Percentiles rank a stretch among this genome's conserved stretches.
Evolutionary conservation across 768 basidiomycete species (phyloP).

Genomic region (Filobasidium floriforme): DNA sequence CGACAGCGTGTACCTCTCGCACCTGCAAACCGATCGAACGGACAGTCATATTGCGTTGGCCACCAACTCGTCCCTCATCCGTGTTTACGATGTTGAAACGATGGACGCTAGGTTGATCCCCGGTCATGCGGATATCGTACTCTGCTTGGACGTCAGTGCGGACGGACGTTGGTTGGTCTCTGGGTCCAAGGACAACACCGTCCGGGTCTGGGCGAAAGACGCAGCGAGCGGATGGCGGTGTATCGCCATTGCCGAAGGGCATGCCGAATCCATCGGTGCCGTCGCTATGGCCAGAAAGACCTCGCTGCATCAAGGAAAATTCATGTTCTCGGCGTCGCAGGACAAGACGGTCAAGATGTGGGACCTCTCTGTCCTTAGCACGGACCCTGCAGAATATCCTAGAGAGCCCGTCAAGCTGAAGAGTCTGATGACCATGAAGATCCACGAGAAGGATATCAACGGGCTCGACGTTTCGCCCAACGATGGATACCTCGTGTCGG

Average conservation of each 20-base stretch:
- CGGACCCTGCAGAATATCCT: conserved; percentile 22
- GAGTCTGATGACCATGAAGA: conserved; percentile 75
- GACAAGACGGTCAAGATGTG: conserved; percentile 98
- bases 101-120: conserved; percentile 77
- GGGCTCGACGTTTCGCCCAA: conserved; percentile 86
- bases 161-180: conserved; percentile 70
- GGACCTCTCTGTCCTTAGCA: conserved; percentile 56
- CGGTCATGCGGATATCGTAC: conserved; percentile 85
- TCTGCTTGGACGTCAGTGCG: conserved; percentile 65
- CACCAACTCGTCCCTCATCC: conserved; percentile 94
- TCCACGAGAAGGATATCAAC: conserved; percentile 99
- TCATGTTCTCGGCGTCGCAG: conserved; percentile 92
- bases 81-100: conserved; percentile 68
- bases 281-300: conserved; percentile 66
- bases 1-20: conserved; percentile 69
- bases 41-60: conserved; percentile 83
- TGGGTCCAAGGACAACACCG: conserved; percentile 86
- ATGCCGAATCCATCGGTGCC: conserved; percentile 87
- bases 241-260: conserved; percentile 82
- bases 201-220: conserved; percentile 68
- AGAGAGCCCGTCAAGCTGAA: conserved; percentile 51
- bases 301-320: conserved; percentile 46
- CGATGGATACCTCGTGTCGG: conserved; percentile 78
- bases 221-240: conserved; percentile 54
- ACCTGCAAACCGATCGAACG: conserved; percentile 25